These are phyloP conservation scores for Neurospora cerealis DNA, from an alignment of 495 filamentous ascomycete species.

Conservation along the genomic window DNA sequence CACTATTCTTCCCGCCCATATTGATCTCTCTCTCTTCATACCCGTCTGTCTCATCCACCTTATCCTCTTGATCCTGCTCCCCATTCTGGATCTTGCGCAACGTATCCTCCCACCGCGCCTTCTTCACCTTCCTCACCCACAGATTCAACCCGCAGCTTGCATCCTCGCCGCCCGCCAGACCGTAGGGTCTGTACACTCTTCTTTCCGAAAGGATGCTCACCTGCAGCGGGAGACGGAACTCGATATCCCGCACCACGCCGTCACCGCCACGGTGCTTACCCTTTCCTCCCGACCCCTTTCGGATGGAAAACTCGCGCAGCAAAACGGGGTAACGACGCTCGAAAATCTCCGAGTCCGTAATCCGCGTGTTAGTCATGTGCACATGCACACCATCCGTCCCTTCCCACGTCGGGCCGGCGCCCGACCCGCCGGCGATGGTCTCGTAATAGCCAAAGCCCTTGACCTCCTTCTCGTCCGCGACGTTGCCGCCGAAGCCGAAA, in stretches of 20 bases:
- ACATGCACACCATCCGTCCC: slow-evolving; percentile 86
- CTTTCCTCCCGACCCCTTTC: slow-evolving; percentile 55
- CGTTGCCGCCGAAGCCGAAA: slow-evolving; percentile 72
- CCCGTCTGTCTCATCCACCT: slow-evolving; percentile 25
- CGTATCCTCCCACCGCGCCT: slow-evolving; percentile 34
- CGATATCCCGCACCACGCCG: slow-evolving; percentile 87
- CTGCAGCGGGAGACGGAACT: slow-evolving; percentile 83
- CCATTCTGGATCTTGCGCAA: slow-evolving; percentile 21
- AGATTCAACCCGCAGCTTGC: slow-evolving; percentile 72
- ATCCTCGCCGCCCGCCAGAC: slow-evolving; percentile 77
- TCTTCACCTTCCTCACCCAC: slow-evolving; percentile 66
- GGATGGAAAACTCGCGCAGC: slow-evolving; percentile 70
- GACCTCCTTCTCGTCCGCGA: slow-evolving; percentile 48
- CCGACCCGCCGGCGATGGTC: slow-evolving; percentile 87
- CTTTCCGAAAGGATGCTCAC: slow-evolving; percentile 84
- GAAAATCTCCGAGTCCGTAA: slow-evolving; percentile 94
- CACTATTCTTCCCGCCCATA: slow-evolving; percentile 89
- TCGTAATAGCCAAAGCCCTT: slow-evolving; percentile 96
- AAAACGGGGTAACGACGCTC: slow-evolving; percentile 88
- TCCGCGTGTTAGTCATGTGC: slow-evolving; percentile 99
- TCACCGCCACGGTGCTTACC: slow-evolving; percentile 79
- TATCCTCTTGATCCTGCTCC: slow-evolving; percentile 20
- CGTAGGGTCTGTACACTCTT: slow-evolving; percentile 80
- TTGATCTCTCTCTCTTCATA: slow-evolving; percentile 65
- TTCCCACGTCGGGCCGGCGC: slow-evolving; percentile 79